phyloP scores from a whole-genome alignment of 805 yeast genomes.

The Sugiyamaella lignohabitans region DNA sequence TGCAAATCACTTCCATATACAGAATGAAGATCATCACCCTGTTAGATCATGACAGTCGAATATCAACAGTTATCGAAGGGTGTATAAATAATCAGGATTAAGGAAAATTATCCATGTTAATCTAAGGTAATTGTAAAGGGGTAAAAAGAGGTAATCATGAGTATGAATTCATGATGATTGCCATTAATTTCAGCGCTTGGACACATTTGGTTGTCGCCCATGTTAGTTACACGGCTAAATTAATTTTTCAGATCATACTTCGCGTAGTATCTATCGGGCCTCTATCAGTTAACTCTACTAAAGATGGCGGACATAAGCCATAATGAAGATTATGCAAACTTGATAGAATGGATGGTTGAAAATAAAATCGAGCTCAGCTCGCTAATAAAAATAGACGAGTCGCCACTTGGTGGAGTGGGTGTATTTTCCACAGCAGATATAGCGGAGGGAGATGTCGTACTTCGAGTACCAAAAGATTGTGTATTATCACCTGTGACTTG shows the following conservation, averaged over 20 bases:
- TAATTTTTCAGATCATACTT: neutral
- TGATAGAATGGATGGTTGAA: slow-evolving; percentile 48
- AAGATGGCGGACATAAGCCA: neutral
- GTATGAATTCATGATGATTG: too few relatives aligned
- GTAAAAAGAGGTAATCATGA: too few relatives aligned
- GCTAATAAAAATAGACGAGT: slow-evolving; percentile 41
- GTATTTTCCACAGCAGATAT: slow-evolving; percentile 52
- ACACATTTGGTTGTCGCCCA: too few relatives aligned
- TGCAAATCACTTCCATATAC: too few relatives aligned
- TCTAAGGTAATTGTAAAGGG: too few relatives aligned
- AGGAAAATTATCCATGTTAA: too few relatives aligned
- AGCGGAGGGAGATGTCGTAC: slow-evolving; percentile 31
- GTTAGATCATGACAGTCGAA: too few relatives aligned
- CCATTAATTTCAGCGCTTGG: too few relatives aligned
- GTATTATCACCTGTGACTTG: slow-evolving; percentile 34
- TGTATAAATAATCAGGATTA: too few relatives aligned
- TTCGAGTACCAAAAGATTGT: slow-evolving; percentile 30
- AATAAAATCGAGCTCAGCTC: slow-evolving; percentile 52
- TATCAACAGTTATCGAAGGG: too few relatives aligned
- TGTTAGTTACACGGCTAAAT: neutral
- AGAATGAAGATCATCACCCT: too few relatives aligned
- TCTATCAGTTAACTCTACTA: neutral
- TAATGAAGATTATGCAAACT: slow-evolving; percentile 19
- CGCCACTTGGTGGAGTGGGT: slow-evolving; percentile 62
- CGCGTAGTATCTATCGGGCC: neutral